A percentile compares a stretch with the other conserved stretches of the same genome.
Evolutionary conservation across 2,329 filamentous ascomycete species (phyloP).

Genomic region (Arachnomyces sp.): DNA sequence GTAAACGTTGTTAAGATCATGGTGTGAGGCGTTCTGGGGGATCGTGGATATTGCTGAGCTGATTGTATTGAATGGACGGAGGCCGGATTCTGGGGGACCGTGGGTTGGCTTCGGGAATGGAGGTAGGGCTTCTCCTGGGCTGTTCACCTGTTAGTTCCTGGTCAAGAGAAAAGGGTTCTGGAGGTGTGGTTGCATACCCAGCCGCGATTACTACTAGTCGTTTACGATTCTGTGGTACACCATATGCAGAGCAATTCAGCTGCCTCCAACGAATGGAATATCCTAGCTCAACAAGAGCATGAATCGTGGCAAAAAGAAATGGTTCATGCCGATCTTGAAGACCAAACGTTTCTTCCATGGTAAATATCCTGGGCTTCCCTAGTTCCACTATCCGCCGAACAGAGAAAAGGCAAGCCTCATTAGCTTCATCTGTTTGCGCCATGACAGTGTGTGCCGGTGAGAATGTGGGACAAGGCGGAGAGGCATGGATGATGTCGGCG

Average conservation of each 20-base stretch:
- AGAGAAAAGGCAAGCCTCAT: slow-evolving; percentile 51
- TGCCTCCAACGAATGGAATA: slow-evolving; percentile 67
- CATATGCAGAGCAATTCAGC: slow-evolving; percentile 43
- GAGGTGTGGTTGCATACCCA: slow-evolving; percentile 39
- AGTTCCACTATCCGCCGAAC: slow-evolving; percentile 49
- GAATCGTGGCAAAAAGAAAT: slow-evolving; percentile 55
- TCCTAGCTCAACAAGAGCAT: slow-evolving; percentile 55
- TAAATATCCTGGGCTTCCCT: slow-evolving; percentile 60
- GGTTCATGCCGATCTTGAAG: slow-evolving; percentile 49
- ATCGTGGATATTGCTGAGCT: slow-evolving; percentile 34
- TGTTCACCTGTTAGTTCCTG: slow-evolving; percentile 27
- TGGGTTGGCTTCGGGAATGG: slow-evolving; percentile 59
- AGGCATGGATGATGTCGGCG: slow-evolving; percentile 66
- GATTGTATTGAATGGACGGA: slow-evolving; percentile 35
- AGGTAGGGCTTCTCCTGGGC: slow-evolving; percentile 64
- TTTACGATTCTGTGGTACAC: slow-evolving; percentile 42
- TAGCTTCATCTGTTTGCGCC: slow-evolving; percentile 55
- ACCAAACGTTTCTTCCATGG: slow-evolving; percentile 71
- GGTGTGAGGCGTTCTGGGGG: slow-evolving; percentile 33
- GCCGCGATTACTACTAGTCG: slow-evolving; percentile 48
- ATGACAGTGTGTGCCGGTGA: slow-evolving; percentile 61
- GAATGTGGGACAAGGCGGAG: slow-evolving; percentile 70
- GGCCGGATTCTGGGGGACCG: slow-evolving; percentile 21
- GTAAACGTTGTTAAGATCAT: no score
- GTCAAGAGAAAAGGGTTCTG: slow-evolving; percentile 5